Base-by-base conservation (phyloP, 805 yeast species). In the Kluyveromyces starmeri region DNA sequence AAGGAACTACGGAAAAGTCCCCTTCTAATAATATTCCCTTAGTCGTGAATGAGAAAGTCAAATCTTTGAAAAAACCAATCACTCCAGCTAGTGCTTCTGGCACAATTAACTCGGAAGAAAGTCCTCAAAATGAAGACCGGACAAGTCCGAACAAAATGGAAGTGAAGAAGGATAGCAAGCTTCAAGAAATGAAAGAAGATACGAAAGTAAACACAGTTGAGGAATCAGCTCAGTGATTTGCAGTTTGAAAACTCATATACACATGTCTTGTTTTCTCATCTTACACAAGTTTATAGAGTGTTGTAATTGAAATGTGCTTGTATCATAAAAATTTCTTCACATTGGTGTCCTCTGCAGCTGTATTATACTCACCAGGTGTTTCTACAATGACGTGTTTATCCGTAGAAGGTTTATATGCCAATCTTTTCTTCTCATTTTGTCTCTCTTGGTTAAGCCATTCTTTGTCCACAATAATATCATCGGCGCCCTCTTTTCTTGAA, bases 301-400 rank as follows among this genome's bases (percentile, higher is more conserved):
- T n/a, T n/a, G n/a, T n/a, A n/a, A n/a, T n/a, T n/a, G n/a, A n/a
- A n/a, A n/a, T n/a, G n/a, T n/a, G n/a, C n/a, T n/a, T n/a, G n/a
- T n/a, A n/a, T n/a, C n/a, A 66, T 33, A 66, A 44, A 37, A 65
- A 66, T 39, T 53, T 61, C 8, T 54, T 43, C 2, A 65, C 53
- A 27, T 50, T 50, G 5, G 60, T 60, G n/a, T 53, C 59, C 33
- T 53, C 55, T 2, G 68, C 68, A 5, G 62, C 59, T 6, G 51
- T 57, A 7, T 49, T 53, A 19, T 61, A 50, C 11, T 62, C 67
- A 11, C 70, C 70, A 2, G 69, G 66, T 2, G 39, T 51, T 22
- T 60, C 64, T 12, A 62, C 63, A 10, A 64, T 54, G 4, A 61
- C 39, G 38, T 64, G 68, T 7, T 45, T 38, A 10, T 55, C 57